These are phyloP conservation scores for Fagopyrum homotropicum DNA, from an alignment of 148 eudicot genomes.

Conservation along the genomic window DNA sequence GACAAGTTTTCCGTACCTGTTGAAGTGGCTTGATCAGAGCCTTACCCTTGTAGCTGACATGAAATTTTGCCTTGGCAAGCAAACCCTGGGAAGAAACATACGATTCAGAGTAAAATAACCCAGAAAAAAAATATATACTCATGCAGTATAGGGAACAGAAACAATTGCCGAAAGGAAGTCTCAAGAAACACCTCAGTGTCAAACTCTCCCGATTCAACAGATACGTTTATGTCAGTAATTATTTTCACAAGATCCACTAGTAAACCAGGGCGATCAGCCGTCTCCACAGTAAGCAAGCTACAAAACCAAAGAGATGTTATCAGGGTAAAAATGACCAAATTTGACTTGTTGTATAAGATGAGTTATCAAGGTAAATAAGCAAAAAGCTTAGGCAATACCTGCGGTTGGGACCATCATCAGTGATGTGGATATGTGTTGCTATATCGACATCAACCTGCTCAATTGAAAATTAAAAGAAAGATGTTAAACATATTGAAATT, in stretches of 20 bases:
- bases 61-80: constrained; percentile 87
- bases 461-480: constrained; percentile 1
- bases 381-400: constrained; percentile 35
- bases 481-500: background rate
- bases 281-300: constrained; percentile 77
- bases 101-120: background rate
- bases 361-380: background rate
- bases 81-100: constrained; percentile 43
- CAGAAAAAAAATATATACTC: background rate
- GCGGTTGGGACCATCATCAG: constrained; percentile 72
- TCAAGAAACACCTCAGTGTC: constrained; percentile 69
- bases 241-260: constrained; percentile 87
- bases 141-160: background rate
- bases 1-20: constrained; percentile 44
- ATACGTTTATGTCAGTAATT: constrained; percentile 61
- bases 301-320: constrained; percentile 17
- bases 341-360: background rate
- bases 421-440: constrained; percentile 61
- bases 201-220: constrained; percentile 88
- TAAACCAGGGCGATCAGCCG: constrained; percentile 88
- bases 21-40: constrained; percentile 75
- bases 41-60: constrained; percentile 70
- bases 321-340: constrained; percentile 5
- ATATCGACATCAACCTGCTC: constrained; percentile 79
- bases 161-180: background rate